phyloP scores from a whole-genome alignment of 495 filamentous ascomycete genomes.

The Diplogelasinospora grovesii region DNA sequence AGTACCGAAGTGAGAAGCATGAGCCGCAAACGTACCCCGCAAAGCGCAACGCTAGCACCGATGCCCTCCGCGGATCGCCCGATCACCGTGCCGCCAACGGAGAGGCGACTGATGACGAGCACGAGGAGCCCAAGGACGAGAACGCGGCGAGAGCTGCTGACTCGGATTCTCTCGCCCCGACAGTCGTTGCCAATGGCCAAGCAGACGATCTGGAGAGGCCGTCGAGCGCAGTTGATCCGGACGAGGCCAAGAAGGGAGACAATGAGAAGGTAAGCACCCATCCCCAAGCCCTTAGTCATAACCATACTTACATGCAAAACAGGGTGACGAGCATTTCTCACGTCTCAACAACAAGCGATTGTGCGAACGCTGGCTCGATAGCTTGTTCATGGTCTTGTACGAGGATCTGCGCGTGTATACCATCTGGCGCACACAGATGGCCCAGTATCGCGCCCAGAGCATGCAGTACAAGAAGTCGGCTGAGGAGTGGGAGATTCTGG shows the following conservation, averaged over 20 bases:
- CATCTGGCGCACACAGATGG: slow-evolving; percentile 97
- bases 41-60: slow-evolving; percentile 67
- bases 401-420: slow-evolving; percentile 97
- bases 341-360: slow-evolving; percentile 90
- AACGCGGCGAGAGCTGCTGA: slow-evolving; percentile 14
- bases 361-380: slow-evolving; percentile 96
- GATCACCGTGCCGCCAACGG: slow-evolving; percentile 59
- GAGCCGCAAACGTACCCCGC: slow-evolving; percentile 47
- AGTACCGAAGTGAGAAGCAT: slow-evolving; percentile 88
- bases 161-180: slow-evolving; percentile 23
- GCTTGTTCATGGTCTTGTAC: slow-evolving; percentile 98
- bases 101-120: slow-evolving; percentile 24
- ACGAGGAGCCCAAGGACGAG: background rate
- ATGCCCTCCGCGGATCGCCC: slow-evolving; percentile 60
- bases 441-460: slow-evolving; percentile 80
- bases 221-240: slow-evolving; percentile 72
- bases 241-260: slow-evolving; percentile 71
- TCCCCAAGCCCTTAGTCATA: background rate
- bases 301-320: slow-evolving; percentile 16
- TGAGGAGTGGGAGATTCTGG: slow-evolving; percentile 97
- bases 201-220: slow-evolving; percentile 63
- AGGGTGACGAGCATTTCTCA: slow-evolving; percentile 50
- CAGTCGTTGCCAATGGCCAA: slow-evolving; percentile 33
- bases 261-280: slow-evolving; percentile 63
- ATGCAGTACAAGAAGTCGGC: slow-evolving; percentile 92